Conservation (phyloP, 129 eudicot genomes). For the Apium graveolens region DNA sequence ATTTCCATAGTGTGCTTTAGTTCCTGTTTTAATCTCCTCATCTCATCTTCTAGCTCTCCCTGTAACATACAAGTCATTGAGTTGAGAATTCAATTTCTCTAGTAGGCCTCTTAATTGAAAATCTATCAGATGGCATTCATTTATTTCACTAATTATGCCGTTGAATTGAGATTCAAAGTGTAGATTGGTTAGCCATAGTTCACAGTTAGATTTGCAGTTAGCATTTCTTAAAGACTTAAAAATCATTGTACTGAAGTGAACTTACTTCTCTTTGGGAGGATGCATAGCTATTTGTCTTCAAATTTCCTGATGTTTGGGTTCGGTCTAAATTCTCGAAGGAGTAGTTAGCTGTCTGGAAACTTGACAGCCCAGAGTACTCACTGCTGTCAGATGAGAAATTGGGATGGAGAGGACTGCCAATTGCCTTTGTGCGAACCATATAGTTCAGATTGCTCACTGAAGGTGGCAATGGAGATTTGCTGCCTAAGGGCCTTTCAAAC, state of each 20-base stretch:
- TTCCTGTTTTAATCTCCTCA: slow-evolving; percentile 40
- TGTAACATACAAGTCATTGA: slow-evolving; percentile 11
- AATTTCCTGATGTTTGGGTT: slow-evolving; percentile 21
- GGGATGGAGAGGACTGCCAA: slow-evolving; percentile 7
- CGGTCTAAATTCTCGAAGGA: slow-evolving; percentile 29
- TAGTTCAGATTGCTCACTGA: slow-evolving; percentile 16
- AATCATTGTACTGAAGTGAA: not conserved
- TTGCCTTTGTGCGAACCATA: slow-evolving; percentile 20
- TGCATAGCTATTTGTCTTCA: slow-evolving; percentile 20
- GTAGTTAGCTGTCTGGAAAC: slow-evolving; percentile 24
- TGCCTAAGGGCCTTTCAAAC: not conserved
- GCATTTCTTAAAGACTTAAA: not conserved
- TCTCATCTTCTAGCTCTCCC: slow-evolving; percentile 43
- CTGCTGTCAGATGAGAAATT: slow-evolving; percentile 18
- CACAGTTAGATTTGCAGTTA: not conserved
- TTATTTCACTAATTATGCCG: not conserved
- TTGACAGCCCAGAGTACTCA: slow-evolving; percentile 22
- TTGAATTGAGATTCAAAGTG: not conserved
- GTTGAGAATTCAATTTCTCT: not conserved
- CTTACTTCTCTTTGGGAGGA: slow-evolving; percentile 38
- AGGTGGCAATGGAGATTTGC: slow-evolving; percentile 14
- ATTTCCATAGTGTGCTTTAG: slow-evolving; percentile 43
- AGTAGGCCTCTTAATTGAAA: not conserved
- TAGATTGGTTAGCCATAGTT: not conserved
- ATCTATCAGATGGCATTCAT: not conserved